phyloP scores from a whole-genome alignment of 305 asterid species.

The Solanum hybrid region DNA sequence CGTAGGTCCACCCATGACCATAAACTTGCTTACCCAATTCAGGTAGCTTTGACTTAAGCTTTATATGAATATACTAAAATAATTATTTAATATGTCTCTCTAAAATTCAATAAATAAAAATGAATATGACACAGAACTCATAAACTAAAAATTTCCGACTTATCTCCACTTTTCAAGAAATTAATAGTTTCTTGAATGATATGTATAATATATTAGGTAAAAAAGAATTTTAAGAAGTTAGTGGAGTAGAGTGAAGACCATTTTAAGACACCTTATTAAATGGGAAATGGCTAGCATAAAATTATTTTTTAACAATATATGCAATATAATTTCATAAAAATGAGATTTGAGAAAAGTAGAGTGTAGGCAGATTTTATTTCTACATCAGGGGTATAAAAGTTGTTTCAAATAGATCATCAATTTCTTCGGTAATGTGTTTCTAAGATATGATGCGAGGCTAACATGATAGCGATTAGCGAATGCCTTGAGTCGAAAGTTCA shows the following conservation, averaged over 20 bases:
- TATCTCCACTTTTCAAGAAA: background rate
- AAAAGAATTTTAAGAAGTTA: background rate
- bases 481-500: background rate
- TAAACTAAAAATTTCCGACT: background rate
- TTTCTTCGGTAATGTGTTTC: background rate
- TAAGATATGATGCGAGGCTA: background rate
- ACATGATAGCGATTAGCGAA: no score
- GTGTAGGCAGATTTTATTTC: no score
- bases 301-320: background rate
- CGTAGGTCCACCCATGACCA: background rate
- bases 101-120: background rate
- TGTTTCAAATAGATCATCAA: background rate
- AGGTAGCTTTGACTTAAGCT: background rate
- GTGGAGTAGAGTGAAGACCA: background rate
- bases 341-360: background rate
- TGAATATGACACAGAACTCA: background rate
- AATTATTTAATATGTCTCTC: background rate
- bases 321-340: no score
- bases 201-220: background rate
- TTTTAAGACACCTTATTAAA: background rate
- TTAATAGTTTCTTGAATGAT: background rate
- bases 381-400: fast-evolving
- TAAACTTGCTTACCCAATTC: background rate
- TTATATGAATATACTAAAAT: background rate
- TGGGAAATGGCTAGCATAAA: background rate